Evolutionary conservation across 2,329 filamentous ascomycete genomes (phyloP).

Genomic region (Colletotrichum aenigma): DNA sequence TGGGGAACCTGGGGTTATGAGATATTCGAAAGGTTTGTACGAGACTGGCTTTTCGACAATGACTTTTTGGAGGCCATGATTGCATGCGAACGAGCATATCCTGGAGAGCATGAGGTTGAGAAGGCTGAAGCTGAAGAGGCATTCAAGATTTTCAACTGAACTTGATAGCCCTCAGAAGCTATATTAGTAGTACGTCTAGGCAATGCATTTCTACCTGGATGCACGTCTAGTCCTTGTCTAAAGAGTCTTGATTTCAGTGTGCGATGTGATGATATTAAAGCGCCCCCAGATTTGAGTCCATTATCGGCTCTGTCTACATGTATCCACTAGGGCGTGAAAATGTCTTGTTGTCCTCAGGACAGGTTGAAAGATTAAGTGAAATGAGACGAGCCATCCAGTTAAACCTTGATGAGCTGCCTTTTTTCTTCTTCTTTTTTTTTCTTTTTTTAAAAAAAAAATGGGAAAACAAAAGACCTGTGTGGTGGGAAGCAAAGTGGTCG

Average conservation of each 20-base stretch:
- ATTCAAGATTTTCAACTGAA: background rate
- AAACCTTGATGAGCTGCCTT: background rate
- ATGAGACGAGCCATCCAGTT: background rate
- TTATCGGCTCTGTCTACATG: background rate
- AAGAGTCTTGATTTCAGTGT: background rate
- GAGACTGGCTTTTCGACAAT: rapidly evolving
- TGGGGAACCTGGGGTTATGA: background rate
- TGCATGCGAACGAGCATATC: background rate
- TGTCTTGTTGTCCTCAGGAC: background rate
- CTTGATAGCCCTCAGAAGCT: background rate
- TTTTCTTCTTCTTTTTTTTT: background rate
- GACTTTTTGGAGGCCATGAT: background rate
- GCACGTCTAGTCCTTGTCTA: background rate
- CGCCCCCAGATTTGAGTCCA: background rate
- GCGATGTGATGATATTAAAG: background rate
- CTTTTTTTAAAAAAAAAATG: no score
- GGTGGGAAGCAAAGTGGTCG: background rate
- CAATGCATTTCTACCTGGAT: background rate
- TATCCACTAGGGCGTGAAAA: background rate
- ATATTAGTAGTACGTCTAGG: background rate
- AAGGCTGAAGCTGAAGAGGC: background rate
- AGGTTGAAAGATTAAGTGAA: rapidly evolving
- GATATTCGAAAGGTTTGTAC: rapidly evolving
- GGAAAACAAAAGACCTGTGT: background rate
- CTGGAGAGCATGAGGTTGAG: background rate